Evolutionary conservation across 177 flowering plant genomes (phyloP), one percentile per base, ranked within the genome.

Genomic region (Vitis hybrid): DNA sequence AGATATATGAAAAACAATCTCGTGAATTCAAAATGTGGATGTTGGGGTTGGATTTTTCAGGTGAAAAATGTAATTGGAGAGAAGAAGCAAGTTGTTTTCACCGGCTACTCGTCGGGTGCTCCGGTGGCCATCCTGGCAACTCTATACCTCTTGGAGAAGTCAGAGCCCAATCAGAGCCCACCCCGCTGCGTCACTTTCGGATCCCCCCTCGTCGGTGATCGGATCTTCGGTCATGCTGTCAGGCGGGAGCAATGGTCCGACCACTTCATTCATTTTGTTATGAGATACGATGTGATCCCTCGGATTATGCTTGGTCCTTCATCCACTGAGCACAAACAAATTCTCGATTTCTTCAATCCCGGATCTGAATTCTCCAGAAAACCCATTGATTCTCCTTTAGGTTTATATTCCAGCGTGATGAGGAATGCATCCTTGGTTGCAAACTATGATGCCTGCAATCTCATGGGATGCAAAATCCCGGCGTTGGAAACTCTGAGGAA

Each of bases 21-120:
- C 0, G 8, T 40, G 45, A 40, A 40, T 5, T 40, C 8, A 7
- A 40, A 40, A 40, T 5, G 45, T 40, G 4, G 8, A 40, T 40
- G 45, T 40, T 40, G 45, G 45, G 52, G 4, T 32, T 55, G 21
- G 60, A 52, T 73, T 68, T 75, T 63, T 64, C 85, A 92, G 94
- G 91, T 91, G 65, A 74, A 64, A 15, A 80, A 72, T 19, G 90
- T 88, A 32, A 62, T 79, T 56, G 52, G 10, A 11, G 75, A 77
- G 30, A 61, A 58, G 21, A 92, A 81, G 80, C 85, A 77, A 55
- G 62, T 89, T 65, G 82, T 91, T 9, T 89, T 93, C 66, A 74
- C 98, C 45, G 98, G 98, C n/a, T 93, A 91, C 67, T 91, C 97
- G 1, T 80, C 87, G 0, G 98, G 93, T 17, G 94, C 88, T 55